These are phyloP conservation scores for Talaromyces pinophilus DNA, from an alignment of 2,329 filamentous ascomycete genomes.

Conservation along the genomic window DNA sequence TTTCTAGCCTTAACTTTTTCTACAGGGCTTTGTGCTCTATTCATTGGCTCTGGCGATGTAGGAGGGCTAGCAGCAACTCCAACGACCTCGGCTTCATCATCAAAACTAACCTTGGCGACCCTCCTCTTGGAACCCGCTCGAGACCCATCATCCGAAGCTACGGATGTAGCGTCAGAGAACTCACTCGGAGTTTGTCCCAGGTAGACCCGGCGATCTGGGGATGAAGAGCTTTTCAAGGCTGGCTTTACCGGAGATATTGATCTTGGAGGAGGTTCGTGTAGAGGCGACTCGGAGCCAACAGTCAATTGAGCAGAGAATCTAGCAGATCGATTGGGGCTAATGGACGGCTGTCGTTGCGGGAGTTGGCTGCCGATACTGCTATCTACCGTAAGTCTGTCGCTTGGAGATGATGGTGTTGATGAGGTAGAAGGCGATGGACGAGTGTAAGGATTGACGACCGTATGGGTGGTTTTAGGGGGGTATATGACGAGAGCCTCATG, in stretches of 20 bases:
- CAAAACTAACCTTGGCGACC: slow-evolving; percentile 67
- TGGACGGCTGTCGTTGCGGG: slow-evolving; percentile 19
- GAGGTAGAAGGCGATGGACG: slow-evolving; percentile 21
- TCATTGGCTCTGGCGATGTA: slow-evolving; percentile 42
- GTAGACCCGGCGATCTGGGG: slow-evolving; percentile 35
- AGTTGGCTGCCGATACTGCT: slow-evolving; percentile 6
- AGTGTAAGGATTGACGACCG: background rate
- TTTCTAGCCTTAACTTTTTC: slow-evolving; percentile 36
- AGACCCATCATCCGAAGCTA: slow-evolving; percentile 47
- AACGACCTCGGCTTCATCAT: slow-evolving; percentile 56
- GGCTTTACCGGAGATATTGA: slow-evolving; percentile 64
- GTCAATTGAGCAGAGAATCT: slow-evolving; percentile 59
- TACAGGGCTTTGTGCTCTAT: slow-evolving; percentile 37
- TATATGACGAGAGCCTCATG: slow-evolving; percentile 1
- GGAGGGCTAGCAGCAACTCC: slow-evolving; percentile 47
- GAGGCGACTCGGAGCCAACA: slow-evolving; percentile 48
- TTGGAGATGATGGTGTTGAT: slow-evolving; percentile 21
- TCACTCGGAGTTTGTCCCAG: slow-evolving; percentile 50
- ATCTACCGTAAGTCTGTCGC: slow-evolving; percentile 16
- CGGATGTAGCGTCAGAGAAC: slow-evolving; percentile 58
- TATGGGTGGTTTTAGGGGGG: slow-evolving; percentile 15
- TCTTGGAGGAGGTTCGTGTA: slow-evolving; percentile 60
- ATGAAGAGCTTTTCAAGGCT: slow-evolving; percentile 59
- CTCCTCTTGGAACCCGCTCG: slow-evolving; percentile 53
- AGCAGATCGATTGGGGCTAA: slow-evolving; percentile 57